Evolutionary conservation across 139 green algal genomes (phyloP).

Genomic region (Chlamydomonas incerta): DNA sequence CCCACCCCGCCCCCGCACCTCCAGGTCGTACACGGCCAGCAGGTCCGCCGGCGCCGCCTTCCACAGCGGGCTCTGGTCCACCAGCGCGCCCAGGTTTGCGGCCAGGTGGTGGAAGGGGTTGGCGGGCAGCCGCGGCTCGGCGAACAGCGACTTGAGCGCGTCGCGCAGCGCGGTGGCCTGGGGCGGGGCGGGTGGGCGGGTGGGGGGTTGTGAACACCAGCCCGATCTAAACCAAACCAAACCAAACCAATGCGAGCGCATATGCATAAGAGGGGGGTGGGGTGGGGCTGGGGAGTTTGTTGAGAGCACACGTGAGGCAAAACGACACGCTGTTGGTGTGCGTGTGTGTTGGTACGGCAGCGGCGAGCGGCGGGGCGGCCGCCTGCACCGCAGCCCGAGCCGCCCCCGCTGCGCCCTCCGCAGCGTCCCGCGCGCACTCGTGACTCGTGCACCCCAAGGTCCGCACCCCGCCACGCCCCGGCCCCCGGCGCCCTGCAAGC

Average conservation of each 20-base stretch:
- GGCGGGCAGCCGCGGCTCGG: constrained; percentile 58
- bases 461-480: not conserved
- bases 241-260: too few relatives aligned
- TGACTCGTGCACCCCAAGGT: too few relatives aligned
- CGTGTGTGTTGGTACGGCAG: too few relatives aligned
- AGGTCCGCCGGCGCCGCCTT: constrained; percentile 27
- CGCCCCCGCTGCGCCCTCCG: too few relatives aligned
- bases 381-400: too few relatives aligned
- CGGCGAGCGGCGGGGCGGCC: too few relatives aligned
- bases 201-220: not conserved
- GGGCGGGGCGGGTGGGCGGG: not conserved
- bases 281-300: too few relatives aligned
- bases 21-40: constrained; percentile 56
- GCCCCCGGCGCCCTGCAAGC: not conserved
- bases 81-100: constrained; percentile 17
- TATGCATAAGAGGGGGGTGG: not conserved
- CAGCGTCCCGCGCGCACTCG: too few relatives aligned
- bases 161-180: constrained; percentile 54
- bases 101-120: constrained; percentile 71
- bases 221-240: not conserved
- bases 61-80: constrained; percentile 35
- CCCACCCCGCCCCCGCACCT: constrained; percentile 12
- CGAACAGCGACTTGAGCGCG: constrained; percentile 60
- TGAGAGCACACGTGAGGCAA: too few relatives aligned
- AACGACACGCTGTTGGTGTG: too few relatives aligned